These are phyloP conservation scores for Mucor racemosus DNA, from an alignment of 371 early-diverging fungal genomes.

Conservation along the genomic window DNA sequence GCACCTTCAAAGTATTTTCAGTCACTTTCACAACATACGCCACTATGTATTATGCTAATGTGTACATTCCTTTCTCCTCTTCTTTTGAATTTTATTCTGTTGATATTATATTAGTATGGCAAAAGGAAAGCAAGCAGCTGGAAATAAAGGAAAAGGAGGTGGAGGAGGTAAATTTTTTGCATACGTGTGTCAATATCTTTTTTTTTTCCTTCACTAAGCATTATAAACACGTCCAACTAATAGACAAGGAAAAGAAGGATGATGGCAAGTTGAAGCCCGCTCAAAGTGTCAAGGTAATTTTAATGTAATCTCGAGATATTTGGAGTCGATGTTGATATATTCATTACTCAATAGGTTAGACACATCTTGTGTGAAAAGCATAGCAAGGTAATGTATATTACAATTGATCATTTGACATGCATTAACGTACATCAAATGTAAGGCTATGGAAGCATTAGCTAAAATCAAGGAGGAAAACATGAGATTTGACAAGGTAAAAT, in stretches of 20 bases:
- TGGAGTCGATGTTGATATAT: not conserved
- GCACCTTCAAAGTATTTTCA: not conserved
- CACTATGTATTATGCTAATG: not conserved
- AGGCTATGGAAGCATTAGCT: constrained; percentile 63
- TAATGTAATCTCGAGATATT: not conserved
- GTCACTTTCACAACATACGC: not conserved
- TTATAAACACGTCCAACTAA: not conserved
- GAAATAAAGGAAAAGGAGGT: constrained; percentile 42
- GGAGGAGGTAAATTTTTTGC: constrained; percentile 8
- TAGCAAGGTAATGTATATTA: constrained; percentile 50
- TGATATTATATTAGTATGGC: constrained; percentile 32
- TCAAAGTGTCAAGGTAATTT: constrained; percentile 66
- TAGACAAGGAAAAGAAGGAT: constrained; percentile 47
- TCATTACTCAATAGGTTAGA: constrained; percentile 58
- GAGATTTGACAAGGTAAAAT: constrained; percentile 61
- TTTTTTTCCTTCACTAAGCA: not conserved
- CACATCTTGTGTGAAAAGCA: constrained; percentile 91
- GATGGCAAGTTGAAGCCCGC: constrained; percentile 76
- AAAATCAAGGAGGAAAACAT: constrained; percentile 62
- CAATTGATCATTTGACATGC: constrained; percentile 6
- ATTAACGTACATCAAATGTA: not conserved
- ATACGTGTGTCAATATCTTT: not conserved
- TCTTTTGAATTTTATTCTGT: not conserved
- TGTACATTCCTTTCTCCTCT: not conserved
- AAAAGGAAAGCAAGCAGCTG: constrained; percentile 54